Evolutionary conservation across 805 yeast species (phyloP).

Genomic region (Wickerhamiella australiensis): DNA sequence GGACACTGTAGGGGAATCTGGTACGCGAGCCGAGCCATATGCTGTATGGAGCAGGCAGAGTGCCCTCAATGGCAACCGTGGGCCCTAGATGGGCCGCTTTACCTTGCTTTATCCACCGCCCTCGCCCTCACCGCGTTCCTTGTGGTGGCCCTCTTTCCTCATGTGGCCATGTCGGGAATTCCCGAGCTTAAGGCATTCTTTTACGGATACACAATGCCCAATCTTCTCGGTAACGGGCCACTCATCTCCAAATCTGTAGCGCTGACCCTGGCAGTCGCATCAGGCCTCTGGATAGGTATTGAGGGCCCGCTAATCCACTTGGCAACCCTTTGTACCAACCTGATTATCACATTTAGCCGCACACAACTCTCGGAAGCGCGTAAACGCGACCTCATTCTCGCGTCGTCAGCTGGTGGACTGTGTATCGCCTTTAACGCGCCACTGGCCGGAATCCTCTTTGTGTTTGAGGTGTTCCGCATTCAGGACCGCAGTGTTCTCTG

Average conservation of each 20-base stretch:
- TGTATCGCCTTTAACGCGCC: conserved; percentile 81
- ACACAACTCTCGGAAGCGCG: conserved; percentile 18
- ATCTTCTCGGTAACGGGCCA: conserved; percentile 41
- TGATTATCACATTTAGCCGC: conserved; percentile 21
- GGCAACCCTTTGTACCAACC: conserved; percentile 36
- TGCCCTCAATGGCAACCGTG: conserved; percentile 16
- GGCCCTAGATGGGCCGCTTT: conserved; percentile 29
- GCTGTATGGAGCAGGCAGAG: conserved; percentile 6
- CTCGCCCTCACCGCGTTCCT: conserved; percentile 33
- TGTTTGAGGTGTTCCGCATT: conserved; percentile 37
- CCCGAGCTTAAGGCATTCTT: conserved; percentile 59
- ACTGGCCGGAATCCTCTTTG: conserved; percentile 75
- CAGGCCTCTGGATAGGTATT: conserved; percentile 73
- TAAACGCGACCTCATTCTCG: conserved; percentile 53
- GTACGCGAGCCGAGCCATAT: conserved; percentile 8
- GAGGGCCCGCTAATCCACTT: conserved; percentile 84
- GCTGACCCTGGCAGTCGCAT: conserved; percentile 51
- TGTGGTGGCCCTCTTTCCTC: conserved; percentile 28
- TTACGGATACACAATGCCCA: conserved; percentile 47
- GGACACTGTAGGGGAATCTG: conserved; percentile 13
- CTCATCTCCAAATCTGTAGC: conserved; percentile 48
- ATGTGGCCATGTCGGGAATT: conserved; percentile 49
- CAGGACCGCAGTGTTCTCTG: conserved; percentile 55
- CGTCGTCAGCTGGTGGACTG: conserved; percentile 75
- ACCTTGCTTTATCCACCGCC: conserved; percentile 30